Evolutionary conservation across 2,329 filamentous ascomycete genomes (phyloP), one percentile per base, ranked within the genome.

Genomic region (Cercospora zeae-maydis): DNA sequence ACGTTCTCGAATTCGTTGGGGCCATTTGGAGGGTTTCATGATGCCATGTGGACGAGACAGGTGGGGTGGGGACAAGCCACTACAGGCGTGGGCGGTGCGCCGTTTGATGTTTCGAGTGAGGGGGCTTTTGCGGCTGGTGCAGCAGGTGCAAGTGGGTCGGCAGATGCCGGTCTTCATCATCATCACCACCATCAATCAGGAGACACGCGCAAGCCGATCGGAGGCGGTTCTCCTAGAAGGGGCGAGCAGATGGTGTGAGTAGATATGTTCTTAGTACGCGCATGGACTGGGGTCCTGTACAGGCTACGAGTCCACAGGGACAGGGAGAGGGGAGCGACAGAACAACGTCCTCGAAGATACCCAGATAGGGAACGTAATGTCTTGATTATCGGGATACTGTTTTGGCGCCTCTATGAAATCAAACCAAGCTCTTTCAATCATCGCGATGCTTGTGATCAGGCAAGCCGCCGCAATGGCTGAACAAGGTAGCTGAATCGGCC

Each of bases 1-100:
- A 75, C 78, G 21, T 86, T 59, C 55, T 14, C 34, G 16, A 33
- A 49, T 4, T 27, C 36, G 14, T 31, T 60, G n/a, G 58, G 51
- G 2, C 34, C 58, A 2, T 60, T 45, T 19, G 58, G 33, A 8
- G 49, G 58, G 3, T 60, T 60, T 8, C 47, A 60, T 5, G 51
- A 53, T 24, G 58, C 58, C 1, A 45, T 54, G 47, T 60, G 47
- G 49, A 60, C 58, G 24, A 60, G 58, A 21, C 47, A 60, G 36
- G 58, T 21, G 8, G 58, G 58, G 1, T 60, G 58, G 58, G 58
- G 58, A n/a, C 49, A 54, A 16, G 54, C 19, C 11, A 19, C 14
- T 53, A 16, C 30, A 3, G 21, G 34, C 8, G 27, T 59, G 56
- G 36, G 34, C 10, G 58, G 58, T n/a, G 58, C 58, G 27, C 58